Evolutionary conservation across 2,329 filamentous ascomycete species (phyloP), one percentile per base, ranked within the genome.

Genomic region (Verticillium tricorpus): DNA sequence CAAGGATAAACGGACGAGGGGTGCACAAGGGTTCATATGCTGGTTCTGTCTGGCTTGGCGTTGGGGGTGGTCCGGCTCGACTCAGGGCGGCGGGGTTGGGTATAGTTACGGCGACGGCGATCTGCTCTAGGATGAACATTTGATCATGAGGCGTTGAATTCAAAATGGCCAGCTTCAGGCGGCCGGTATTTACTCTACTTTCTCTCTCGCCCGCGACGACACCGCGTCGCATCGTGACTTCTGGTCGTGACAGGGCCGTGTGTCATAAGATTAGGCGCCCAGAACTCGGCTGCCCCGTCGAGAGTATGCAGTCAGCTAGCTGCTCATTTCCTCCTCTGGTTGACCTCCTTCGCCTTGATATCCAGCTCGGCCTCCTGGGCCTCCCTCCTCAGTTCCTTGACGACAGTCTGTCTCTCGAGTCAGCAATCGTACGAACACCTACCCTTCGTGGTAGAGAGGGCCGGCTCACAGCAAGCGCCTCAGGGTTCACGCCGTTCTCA

Each of bases 401-500:
- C 80, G 45, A 87, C 84, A 69, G 80, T 80, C 85, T 88, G 54
- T 35, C 59, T 45, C 15, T 25, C 56, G 19, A 17, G 34, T 55
- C 28, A 64, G 22, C 35, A 32, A 28, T 28, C 28, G 1, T 28
- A 1, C 6, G 28, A 5, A 5, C 28, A 6, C 28, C 5, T 5
- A 28, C 28, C 28, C 5, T 28, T 28, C 28, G 5, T 6, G 6
- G 5, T 4, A n/a, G 40, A 32, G 28, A 25, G 54, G 1, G 14
- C 11, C 11, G 39, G 40, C 92, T 72, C 83, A 98, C 95, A 28
- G 94, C 93, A 35, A 99, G 81, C 1, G 94, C 95, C 74, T 98
- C 94, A 0, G 95, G 95, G 72, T 97, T 97, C 34, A 98, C 92
- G 15, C 95, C 95, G 72, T 97, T 97, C 77, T 99, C 95, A 69